A percentile compares a stretch with the other conserved stretches of the same genome.
phyloP scores from a whole-genome alignment of 768 basidiomycete species.

The Lentinula aciculospora region DNA sequence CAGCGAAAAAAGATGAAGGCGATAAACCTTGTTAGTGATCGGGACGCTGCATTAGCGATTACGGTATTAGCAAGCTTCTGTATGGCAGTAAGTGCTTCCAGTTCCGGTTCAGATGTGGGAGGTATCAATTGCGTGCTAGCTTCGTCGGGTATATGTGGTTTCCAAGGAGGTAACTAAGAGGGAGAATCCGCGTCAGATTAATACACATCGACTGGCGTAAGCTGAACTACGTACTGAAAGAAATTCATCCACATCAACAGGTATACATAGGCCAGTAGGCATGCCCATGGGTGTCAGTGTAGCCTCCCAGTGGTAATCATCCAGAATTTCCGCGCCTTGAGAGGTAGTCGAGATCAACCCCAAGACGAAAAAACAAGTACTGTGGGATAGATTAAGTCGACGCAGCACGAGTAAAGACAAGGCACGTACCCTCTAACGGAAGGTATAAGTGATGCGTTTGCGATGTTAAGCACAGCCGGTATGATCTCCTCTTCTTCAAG shows the following conservation, averaged over 20 bases:
- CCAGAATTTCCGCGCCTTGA: conserved; percentile 89
- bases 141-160: conserved; percentile 28
- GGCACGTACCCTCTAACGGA: conserved; percentile 86
- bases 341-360: conserved; percentile 89
- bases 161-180: conserved; percentile 71
- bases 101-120: conserved; percentile 63
- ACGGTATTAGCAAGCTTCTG: conserved; percentile 95
- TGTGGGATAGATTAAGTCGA: conserved; percentile 22
- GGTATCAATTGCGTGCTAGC: conserved; percentile 50
- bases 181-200: neutral
- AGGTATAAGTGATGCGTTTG: conserved; percentile 82
- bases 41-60: conserved; percentile 90
- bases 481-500: conserved; percentile 95
- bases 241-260: conserved; percentile 77
- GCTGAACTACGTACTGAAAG: conserved; percentile 59
- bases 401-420: neutral
- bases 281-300: conserved; percentile 80
- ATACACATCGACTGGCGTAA: neutral
- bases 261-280: conserved; percentile 89
- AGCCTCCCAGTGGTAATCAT: conserved; percentile 92
- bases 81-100: conserved; percentile 83
- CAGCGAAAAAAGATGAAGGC: neutral
- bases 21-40: conserved; percentile 75
- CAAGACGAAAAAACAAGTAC: conserved; percentile 94
- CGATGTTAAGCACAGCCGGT: conserved; percentile 84